These are phyloP conservation scores for Rhizophagus prolifer DNA, from an alignment of 192 early-diverging fungal species.

Conservation along the genomic window DNA sequence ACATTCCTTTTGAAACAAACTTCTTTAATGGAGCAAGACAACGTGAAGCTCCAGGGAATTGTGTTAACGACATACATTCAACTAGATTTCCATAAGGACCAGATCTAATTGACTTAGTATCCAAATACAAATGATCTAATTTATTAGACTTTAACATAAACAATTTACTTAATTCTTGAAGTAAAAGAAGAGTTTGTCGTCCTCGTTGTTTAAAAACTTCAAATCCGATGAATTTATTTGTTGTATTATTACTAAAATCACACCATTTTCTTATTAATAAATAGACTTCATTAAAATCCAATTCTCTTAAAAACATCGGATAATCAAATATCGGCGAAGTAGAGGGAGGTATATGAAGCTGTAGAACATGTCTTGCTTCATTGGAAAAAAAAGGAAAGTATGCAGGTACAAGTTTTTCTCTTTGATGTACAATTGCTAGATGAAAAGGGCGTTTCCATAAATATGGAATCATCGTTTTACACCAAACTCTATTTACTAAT, in stretches of 20 bases:
- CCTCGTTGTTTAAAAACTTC: constrained; percentile 1
- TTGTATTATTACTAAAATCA: not conserved
- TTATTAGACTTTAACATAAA: not conserved
- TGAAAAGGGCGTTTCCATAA: constrained; percentile 3
- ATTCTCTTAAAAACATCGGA: not conserved
- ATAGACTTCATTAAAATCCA: not conserved
- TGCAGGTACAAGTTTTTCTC: not conserved
- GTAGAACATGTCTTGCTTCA: not conserved
- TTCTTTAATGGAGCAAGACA: not conserved
- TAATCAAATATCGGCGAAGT: not conserved
- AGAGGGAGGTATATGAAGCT: not conserved
- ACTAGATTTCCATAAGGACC: not conserved
- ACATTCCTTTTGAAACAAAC: not conserved
- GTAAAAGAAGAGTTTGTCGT: not conserved
- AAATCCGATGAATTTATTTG: not conserved
- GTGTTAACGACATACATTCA: not conserved
- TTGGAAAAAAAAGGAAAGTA: not conserved
- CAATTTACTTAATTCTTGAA: not conserved
- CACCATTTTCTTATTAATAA: not conserved
- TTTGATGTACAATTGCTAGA: not conserved
- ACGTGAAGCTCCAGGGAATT: not conserved
- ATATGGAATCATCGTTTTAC: not conserved
- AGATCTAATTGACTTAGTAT: not conserved
- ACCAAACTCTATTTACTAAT: constrained; percentile 9
- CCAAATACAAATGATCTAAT: not conserved